Conservation (phyloP, 2,329 filamentous ascomycete genomes). For the Ophiostoma triangulosporum region DNA sequence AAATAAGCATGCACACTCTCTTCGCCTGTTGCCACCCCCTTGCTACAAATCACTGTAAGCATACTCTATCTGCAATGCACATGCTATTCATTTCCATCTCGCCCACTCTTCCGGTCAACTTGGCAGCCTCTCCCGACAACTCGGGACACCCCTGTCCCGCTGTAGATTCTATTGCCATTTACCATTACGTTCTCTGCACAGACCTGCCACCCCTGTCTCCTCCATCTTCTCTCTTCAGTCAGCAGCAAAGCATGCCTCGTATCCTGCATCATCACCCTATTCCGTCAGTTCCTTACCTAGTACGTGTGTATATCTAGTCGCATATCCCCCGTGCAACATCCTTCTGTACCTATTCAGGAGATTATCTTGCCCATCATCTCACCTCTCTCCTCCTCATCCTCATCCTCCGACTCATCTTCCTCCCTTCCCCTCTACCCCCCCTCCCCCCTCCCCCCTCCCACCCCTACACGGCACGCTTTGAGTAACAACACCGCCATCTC, state of each 20-base stretch:
- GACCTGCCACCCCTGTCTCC: neutral
- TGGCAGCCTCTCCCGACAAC: neutral
- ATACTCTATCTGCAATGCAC: no score
- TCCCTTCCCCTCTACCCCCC: neutral
- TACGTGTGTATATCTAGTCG: no score
- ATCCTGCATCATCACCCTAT: neutral
- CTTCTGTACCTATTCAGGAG: neutral
- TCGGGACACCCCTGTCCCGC: neutral
- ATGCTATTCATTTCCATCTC: no score
- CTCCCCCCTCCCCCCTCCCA: neutral
- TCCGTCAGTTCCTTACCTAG: no score
- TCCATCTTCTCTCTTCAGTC: neutral
- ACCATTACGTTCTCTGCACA: neutral
- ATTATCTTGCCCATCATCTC: neutral
- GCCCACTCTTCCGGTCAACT: neutral
- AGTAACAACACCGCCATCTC: neutral
- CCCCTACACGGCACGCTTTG: neutral
- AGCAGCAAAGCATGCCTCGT: neutral
- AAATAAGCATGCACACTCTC: no score
- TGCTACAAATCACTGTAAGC: no score
- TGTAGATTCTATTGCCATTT: neutral
- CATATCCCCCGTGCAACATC: no score
- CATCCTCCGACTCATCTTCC: no score
- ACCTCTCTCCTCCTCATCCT: no score
- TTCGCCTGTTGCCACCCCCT: no score